phyloP scores from a whole-genome alignment of 805 yeast species.

The Ogataea henricii region DNA sequence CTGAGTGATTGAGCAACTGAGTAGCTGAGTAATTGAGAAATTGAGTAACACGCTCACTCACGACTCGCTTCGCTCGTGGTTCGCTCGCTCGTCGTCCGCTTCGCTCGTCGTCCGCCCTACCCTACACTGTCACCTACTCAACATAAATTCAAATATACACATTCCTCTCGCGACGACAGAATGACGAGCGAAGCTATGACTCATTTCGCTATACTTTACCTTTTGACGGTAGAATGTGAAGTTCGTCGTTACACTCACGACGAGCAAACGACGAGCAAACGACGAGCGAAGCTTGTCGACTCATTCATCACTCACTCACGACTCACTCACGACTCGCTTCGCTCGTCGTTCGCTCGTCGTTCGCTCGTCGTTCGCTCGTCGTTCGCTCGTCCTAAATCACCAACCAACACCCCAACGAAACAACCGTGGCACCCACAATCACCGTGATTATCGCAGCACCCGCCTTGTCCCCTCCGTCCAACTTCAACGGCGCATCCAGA shows the following conservation, averaged over 20 bases:
- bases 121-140: no score
- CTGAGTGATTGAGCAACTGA: no score
- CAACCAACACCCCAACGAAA: constrained; percentile 32
- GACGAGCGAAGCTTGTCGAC: neutral
- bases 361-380: neutral
- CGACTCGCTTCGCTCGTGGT: no score
- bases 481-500: constrained; percentile 40
- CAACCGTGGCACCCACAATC: constrained; percentile 44
- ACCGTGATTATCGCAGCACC: constrained; percentile 73
- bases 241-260: no score
- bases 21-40: no score
- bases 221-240: no score
- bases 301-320: neutral
- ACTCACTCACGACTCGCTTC: neutral
- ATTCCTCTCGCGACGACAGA: no score
- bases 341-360: neutral
- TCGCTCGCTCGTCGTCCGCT: no score
- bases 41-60: no score
- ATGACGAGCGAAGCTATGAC: no score
- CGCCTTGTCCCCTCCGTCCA: constrained; percentile 53
- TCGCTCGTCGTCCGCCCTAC: no score
- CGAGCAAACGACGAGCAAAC: neutral
- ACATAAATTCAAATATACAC: constrained; percentile 15
- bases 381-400: constrained; percentile 23
- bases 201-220: no score